Evolutionary conservation across 2,329 filamentous ascomycete genomes (phyloP).

Genomic region (Talaromyces pinophilus): DNA sequence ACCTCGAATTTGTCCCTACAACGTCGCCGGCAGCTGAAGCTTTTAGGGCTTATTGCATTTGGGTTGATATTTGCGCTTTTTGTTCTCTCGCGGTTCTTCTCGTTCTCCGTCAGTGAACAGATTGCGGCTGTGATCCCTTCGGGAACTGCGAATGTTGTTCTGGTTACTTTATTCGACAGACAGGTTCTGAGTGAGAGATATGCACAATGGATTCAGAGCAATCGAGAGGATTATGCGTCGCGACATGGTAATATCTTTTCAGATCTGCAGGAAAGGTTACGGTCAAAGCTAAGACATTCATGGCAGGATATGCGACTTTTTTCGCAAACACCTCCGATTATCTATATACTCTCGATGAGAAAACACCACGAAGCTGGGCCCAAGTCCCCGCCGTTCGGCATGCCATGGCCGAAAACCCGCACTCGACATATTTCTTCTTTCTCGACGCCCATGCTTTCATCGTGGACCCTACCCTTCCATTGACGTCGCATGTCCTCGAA

Average conservation of each 20-base stretch:
- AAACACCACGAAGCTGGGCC: slow-evolving; percentile 52
- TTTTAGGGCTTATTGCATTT: slow-evolving; percentile 57
- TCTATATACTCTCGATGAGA: slow-evolving; percentile 45
- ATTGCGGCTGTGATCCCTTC: slow-evolving; percentile 29
- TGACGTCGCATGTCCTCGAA: slow-evolving; percentile 72
- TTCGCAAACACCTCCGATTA: slow-evolving; percentile 78
- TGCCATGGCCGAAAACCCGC: slow-evolving; percentile 76
- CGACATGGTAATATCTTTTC: slow-evolving; percentile 70
- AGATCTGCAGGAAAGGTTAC: not conserved
- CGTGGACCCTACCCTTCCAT: slow-evolving; percentile 72
- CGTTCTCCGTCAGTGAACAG: slow-evolving; percentile 32
- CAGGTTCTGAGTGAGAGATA: slow-evolving; percentile 65
- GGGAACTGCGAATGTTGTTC: slow-evolving; percentile 59
- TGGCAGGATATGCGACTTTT: slow-evolving; percentile 79
- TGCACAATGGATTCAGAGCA: slow-evolving; percentile 72
- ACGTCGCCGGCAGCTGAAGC: slow-evolving; percentile 64
- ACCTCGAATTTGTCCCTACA: slow-evolving; percentile 40
- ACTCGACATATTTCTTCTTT: slow-evolving; percentile 81
- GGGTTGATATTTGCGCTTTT: slow-evolving; percentile 18
- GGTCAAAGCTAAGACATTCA: slow-evolving; percentile 12
- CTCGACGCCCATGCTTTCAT: slow-evolving; percentile 83
- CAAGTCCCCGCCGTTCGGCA: slow-evolving; percentile 85
- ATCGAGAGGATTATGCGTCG: slow-evolving; percentile 79
- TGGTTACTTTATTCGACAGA: slow-evolving; percentile 83
- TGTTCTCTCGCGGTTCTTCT: slow-evolving; percentile 42